Conservation (phyloP, 2,329 filamentous ascomycete genomes). For the Pseudocercospora pini-densiflorae region DNA sequence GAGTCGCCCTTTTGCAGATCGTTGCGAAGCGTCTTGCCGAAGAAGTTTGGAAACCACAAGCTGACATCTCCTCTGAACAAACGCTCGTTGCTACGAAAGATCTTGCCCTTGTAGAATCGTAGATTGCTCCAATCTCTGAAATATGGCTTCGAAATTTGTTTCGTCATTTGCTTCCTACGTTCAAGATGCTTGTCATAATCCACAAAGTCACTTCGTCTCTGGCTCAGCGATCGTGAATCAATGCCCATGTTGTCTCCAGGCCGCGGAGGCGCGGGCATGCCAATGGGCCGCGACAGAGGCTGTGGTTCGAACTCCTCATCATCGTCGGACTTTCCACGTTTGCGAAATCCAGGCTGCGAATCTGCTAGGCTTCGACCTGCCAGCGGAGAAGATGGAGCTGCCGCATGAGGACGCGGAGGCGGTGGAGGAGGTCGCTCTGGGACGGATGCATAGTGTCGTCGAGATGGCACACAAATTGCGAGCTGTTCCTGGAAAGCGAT, state of each 20-base stretch:
- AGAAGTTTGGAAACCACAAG: conserved; percentile 92
- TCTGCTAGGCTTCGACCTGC: conserved; percentile 23
- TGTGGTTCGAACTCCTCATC: conserved; percentile 55
- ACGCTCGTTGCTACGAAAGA: conserved; percentile 82
- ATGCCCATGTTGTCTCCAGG: conserved; percentile 82
- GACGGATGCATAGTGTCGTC: conserved; percentile 32
- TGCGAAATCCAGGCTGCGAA: conserved; percentile 29
- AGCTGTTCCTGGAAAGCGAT: conserved; percentile 27
- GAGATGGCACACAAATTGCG: conserved; percentile 12
- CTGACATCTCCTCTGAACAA: conserved; percentile 82
- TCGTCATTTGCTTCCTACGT: conserved; percentile 74
- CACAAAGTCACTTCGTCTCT: conserved; percentile 79
- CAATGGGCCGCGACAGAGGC: conserved; percentile 74
- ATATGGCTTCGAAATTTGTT: conserved; percentile 82
- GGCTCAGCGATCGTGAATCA: conserved; percentile 67
- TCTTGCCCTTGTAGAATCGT: conserved; percentile 81
- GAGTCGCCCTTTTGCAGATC: conserved; percentile 63
- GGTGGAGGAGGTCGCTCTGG: conserved; percentile 22
- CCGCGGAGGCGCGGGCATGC: conserved; percentile 73
- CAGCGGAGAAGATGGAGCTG: conserved; percentile 16
- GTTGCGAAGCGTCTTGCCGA: conserved; percentile 74
- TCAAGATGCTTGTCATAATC: conserved; percentile 83
- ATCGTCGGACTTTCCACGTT: conserved; percentile 33
- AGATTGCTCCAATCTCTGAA: conserved; percentile 95
- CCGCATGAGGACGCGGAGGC: conserved; percentile 24